Percentiles rank a stretch among this genome's conserved stretches.
These are phyloP conservation scores for Bondarzewia mesenterica DNA, from an alignment of 1,284 basidiomycete species.

Conservation along the genomic window DNA sequence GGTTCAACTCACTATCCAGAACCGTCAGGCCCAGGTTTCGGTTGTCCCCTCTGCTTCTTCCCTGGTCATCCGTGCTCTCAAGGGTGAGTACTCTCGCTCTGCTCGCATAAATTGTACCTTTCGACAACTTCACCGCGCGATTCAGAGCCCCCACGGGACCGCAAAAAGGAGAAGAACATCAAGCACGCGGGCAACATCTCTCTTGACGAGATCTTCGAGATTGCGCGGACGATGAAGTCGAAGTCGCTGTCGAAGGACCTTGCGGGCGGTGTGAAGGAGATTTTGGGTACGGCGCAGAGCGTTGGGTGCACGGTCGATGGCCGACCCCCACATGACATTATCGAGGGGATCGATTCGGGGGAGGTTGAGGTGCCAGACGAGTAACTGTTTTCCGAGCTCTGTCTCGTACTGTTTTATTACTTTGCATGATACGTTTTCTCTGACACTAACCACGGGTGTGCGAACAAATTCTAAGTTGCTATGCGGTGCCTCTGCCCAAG, in stretches of 20 bases:
- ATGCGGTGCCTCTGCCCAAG: too few relatives aligned
- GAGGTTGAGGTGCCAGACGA: constrained; percentile 93
- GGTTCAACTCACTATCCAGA: constrained; percentile 99
- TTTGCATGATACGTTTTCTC: constrained; percentile 1
- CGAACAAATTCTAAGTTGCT: too few relatives aligned
- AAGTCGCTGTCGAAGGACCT: constrained; percentile 95
- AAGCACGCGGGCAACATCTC: constrained; percentile 95
- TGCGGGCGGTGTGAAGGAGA: constrained; percentile 89
- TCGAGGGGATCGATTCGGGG: constrained; percentile 93
- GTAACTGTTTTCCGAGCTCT: constrained; percentile 40
- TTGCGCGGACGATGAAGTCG: constrained; percentile 93
- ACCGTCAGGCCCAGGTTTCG: constrained; percentile 96
- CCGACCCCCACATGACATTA: constrained; percentile 89
- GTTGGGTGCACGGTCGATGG: constrained; percentile 98
- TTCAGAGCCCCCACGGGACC: constrained; percentile 94
- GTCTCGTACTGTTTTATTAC: constrained; percentile 14
- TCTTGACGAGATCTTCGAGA: constrained; percentile 92
- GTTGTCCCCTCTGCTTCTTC: constrained; percentile 98
- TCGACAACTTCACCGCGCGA: neutral
- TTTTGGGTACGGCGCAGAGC: constrained; percentile 88
- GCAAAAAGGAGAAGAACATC: constrained; percentile 99
- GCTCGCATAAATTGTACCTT: neutral
- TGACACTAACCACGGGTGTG: neutral
- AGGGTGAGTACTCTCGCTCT: constrained; percentile 49
- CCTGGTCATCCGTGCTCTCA: constrained; percentile 97